Evolutionary conservation across 2,329 filamentous ascomycete genomes (phyloP).

Genomic region (Arthrobotrys pseudoclavata): DNA sequence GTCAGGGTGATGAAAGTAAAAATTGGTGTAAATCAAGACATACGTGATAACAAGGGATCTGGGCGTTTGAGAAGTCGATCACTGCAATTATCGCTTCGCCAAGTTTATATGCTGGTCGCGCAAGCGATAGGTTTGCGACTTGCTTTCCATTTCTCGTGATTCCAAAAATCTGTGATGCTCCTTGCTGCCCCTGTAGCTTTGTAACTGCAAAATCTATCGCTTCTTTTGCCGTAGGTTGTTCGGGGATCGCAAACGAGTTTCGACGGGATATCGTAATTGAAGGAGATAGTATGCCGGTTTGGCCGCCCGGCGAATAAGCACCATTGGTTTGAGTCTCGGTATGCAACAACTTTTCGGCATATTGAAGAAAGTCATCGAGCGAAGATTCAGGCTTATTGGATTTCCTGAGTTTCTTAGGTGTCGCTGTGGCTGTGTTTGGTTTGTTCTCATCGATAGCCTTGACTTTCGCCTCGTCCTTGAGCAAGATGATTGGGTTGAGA

Average conservation of each 20-base stretch:
- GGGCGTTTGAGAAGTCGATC: slow-evolving; percentile 83
- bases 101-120: slow-evolving; percentile 87
- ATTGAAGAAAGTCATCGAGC: slow-evolving; percentile 78
- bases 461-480: slow-evolving; percentile 83
- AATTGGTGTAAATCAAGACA: slow-evolving; percentile 3
- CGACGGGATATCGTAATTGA: slow-evolving; percentile 74
- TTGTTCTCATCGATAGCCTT: slow-evolving; percentile 69
- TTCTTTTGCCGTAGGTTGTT: slow-evolving; percentile 79
- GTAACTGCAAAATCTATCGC: slow-evolving; percentile 88
- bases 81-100: slow-evolving; percentile 88
- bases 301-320: slow-evolving; percentile 65
- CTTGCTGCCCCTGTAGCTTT: slow-evolving; percentile 76
- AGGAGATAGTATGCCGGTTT: slow-evolving; percentile 77
- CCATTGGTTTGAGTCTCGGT: slow-evolving; percentile 69
- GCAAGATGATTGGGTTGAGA: slow-evolving; percentile 91
- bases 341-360: slow-evolving; percentile 81
- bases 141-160: slow-evolving; percentile 91
- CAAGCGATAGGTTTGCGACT: slow-evolving; percentile 91
- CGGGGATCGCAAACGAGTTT: slow-evolving; percentile 68
- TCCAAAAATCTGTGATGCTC: slow-evolving; percentile 73
- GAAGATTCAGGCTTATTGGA: slow-evolving; percentile 62
- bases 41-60: slow-evolving; percentile 87
- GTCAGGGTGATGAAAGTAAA: slow-evolving; percentile 1
- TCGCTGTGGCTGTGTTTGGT: background rate
- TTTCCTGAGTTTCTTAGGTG: slow-evolving; percentile 36